Conservation (phyloP, 805 yeast species). For the Nakazawaea ernobii region DNA sequence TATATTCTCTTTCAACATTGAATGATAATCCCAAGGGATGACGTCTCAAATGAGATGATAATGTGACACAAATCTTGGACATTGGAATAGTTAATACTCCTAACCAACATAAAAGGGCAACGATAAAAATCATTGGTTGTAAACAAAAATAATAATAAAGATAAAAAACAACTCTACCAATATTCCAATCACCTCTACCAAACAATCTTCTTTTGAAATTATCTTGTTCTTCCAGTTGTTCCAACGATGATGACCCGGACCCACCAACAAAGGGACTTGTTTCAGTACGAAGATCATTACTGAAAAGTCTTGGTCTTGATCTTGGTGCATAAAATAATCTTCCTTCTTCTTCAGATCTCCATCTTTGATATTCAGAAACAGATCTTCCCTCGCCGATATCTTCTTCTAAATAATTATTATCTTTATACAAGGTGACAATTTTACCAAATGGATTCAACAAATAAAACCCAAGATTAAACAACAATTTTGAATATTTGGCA, state of each 20-base stretch:
- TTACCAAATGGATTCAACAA: conserved; percentile 86
- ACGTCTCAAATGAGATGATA: conserved; percentile 74
- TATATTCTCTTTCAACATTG: conserved; percentile 50
- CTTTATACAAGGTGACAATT: conserved; percentile 71
- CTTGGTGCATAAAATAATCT: conserved; percentile 77
- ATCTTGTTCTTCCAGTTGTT: conserved; percentile 21
- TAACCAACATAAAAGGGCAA: conserved; percentile 70
- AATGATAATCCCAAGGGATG: conserved; percentile 89
- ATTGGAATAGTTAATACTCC: conserved; percentile 88
- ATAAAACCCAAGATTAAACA: conserved; percentile 62
- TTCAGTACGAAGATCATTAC: neutral
- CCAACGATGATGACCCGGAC: no score
- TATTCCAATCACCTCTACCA: conserved; percentile 90
- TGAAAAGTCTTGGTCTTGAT: conserved; percentile 5
- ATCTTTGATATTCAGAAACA: conserved; percentile 74
- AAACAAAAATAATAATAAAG: conserved; percentile 60
- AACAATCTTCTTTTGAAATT: conserved; percentile 48
- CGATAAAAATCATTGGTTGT: conserved; percentile 56
- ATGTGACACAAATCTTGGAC: conserved; percentile 68
- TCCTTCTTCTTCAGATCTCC: conserved; percentile 81
- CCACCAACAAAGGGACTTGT: neutral
- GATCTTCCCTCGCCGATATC: conserved; percentile 88
- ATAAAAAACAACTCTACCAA: conserved; percentile 76
- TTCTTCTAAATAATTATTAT: conserved; percentile 75
- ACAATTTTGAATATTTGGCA: conserved; percentile 54